Percentiles rank a stretch among this genome's conserved stretches.
These are phyloP conservation scores for Aspergillus olivimuriae DNA, from an alignment of 495 filamentous ascomycete genomes.

Conservation along the genomic window DNA sequence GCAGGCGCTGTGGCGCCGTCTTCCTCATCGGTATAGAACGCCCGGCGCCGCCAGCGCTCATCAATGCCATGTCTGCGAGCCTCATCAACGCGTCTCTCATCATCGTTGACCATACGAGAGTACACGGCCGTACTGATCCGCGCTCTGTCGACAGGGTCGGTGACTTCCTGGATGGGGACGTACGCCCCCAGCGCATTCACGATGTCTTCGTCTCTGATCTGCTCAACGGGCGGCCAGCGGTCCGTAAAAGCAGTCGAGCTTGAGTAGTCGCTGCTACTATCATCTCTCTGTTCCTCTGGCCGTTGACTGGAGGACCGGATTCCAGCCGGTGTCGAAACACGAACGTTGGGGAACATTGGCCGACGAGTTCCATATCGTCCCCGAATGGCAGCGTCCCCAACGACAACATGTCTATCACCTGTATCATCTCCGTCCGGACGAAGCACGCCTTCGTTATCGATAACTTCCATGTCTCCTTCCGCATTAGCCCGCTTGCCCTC, in stretches of 20 bases:
- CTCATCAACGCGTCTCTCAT: slow-evolving; percentile 32
- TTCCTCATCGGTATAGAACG: slow-evolving; percentile 77
- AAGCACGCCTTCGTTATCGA: slow-evolving; percentile 46
- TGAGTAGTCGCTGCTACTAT: slow-evolving; percentile 22
- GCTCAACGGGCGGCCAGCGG: slow-evolving; percentile 34
- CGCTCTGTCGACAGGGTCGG: slow-evolving; percentile 31
- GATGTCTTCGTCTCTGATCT: slow-evolving; percentile 36
- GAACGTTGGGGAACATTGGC: slow-evolving; percentile 33
- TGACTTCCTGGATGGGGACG: slow-evolving; percentile 35
- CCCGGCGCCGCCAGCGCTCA: slow-evolving; percentile 65
- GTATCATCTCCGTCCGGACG: slow-evolving; percentile 40
- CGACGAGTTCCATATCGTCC: slow-evolving; percentile 33
- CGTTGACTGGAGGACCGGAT: slow-evolving; percentile 5
- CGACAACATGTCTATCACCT: slow-evolving; percentile 40
- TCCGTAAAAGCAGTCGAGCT: slow-evolving; percentile 28
- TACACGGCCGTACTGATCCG: slow-evolving; percentile 36
- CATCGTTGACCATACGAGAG: slow-evolving; percentile 35
- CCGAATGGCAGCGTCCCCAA: slow-evolving; percentile 43
- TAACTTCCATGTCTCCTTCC: slow-evolving; percentile 56
- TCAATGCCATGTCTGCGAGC: slow-evolving; percentile 49
- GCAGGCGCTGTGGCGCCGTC: slow-evolving; percentile 59
- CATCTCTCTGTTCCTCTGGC: slow-evolving; percentile 23
- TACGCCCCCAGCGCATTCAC: slow-evolving; percentile 32
- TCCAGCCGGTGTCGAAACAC: slow-evolving; percentile 16
- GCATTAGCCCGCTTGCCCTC: slow-evolving; percentile 57